phyloP scores from a whole-genome alignment of 495 filamentous ascomycete genomes.

The Ascodesmis nigricans region DNA sequence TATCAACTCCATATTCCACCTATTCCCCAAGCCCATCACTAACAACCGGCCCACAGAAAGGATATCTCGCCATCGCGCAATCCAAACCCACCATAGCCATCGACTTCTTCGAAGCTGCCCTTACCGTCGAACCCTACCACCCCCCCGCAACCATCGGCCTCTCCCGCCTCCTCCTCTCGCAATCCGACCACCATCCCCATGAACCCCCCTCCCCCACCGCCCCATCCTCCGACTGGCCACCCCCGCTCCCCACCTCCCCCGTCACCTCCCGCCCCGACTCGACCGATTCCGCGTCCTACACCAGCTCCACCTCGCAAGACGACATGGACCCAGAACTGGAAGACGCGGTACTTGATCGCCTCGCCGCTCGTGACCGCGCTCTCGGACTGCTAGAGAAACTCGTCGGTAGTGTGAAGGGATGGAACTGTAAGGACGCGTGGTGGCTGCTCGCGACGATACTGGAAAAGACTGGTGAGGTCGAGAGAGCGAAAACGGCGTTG shows the following conservation, averaged over 20 bases:
- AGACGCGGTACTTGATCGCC: slow-evolving; percentile 24
- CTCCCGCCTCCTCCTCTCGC: slow-evolving; percentile 63
- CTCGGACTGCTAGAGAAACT: slow-evolving; percentile 57
- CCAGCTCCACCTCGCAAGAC: slow-evolving; percentile 2
- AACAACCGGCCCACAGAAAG: slow-evolving; percentile 32
- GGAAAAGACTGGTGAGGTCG: slow-evolving; percentile 58
- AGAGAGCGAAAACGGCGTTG: slow-evolving; percentile 56
- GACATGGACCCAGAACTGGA: slow-evolving; percentile 7
- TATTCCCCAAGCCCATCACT: neutral
- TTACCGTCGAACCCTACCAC: slow-evolving; percentile 53
- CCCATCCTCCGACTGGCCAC: too few relatives aligned
- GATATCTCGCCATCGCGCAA: slow-evolving; percentile 40
- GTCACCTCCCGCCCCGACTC: neutral
- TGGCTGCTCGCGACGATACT: slow-evolving; percentile 65
- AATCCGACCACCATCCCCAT: too few relatives aligned
- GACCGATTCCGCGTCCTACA: slow-evolving; percentile 5
- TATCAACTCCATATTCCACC: slow-evolving; percentile 1
- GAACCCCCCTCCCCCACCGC: too few relatives aligned
- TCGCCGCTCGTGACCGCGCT: slow-evolving; percentile 72
- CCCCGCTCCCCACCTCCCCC: neutral
- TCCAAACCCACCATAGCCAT: slow-evolving; percentile 42
- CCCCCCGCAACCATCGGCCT: slow-evolving; percentile 59
- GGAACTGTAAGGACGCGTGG: slow-evolving; percentile 92
- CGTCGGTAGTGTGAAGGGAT: slow-evolving; percentile 67
- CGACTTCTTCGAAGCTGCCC: slow-evolving; percentile 53